Evolutionary conservation across 768 basidiomycete species (phyloP).

Genomic region (Hortiboletus flavorubellus): DNA sequence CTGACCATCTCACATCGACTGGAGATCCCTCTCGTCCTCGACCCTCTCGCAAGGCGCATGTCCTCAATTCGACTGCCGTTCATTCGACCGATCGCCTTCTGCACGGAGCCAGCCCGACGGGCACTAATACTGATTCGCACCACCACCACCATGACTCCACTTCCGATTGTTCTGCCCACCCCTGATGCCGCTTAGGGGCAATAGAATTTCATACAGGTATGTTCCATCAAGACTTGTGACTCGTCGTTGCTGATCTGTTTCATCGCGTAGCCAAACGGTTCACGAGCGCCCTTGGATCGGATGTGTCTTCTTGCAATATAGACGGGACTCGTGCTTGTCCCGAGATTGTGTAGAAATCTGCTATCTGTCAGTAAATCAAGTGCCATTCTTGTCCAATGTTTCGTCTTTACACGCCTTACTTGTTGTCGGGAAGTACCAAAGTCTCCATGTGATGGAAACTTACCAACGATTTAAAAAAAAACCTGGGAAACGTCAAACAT

Average conservation of each 20-base stretch:
- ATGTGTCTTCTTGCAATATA: neutral
- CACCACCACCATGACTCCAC: no score
- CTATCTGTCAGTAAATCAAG: neutral
- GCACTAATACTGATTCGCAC: no score
- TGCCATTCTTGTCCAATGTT: neutral
- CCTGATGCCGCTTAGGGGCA: neutral
- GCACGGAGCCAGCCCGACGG: no score
- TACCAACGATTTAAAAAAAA: slow-evolving; percentile 9
- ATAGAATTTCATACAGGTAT: neutral
- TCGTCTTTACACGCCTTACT: slow-evolving; percentile 15
- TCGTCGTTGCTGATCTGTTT: neutral
- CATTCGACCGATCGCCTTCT: no score
- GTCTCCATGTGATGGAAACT: slow-evolving; percentile 3
- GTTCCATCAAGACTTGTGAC: neutral
- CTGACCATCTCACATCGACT: neutral
- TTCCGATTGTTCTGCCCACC: neutral
- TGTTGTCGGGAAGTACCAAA: neutral
- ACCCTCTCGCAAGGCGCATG: no score
- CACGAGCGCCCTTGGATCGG: neutral
- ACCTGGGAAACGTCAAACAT: slow-evolving; percentile 14
- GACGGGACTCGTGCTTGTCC: neutral
- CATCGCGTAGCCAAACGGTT: no score
- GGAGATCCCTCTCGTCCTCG: no score
- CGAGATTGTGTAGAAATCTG: neutral
- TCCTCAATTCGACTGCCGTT: no score